These are phyloP conservation scores for Suhomyces coccinellae DNA, from an alignment of 1,139 yeast species.

Conservation along the genomic window DNA sequence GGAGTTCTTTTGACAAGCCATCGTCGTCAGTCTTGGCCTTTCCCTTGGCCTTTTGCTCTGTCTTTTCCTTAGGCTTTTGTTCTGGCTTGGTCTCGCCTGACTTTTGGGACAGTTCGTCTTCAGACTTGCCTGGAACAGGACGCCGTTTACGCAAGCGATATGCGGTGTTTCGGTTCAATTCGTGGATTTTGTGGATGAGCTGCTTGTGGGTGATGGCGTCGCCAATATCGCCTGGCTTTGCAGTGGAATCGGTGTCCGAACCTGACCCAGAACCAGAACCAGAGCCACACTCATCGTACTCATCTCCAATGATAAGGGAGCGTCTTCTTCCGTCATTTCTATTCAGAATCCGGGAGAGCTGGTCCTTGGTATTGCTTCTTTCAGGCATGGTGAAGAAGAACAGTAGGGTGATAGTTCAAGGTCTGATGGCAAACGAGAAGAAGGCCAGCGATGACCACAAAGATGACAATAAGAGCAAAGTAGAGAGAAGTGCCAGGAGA, in stretches of 20 bases:
- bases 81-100: not conserved
- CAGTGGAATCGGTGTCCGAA: not conserved
- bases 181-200: slow-evolving; percentile 4
- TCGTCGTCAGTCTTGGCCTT: not conserved
- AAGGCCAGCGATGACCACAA: too few relatives aligned
- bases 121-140: too few relatives aligned
- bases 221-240: not conserved
- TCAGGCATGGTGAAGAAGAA: slow-evolving; percentile 2
- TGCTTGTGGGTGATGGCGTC: slow-evolving; percentile 2
- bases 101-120: too few relatives aligned
- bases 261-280: slow-evolving; percentile 1
- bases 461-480: too few relatives aligned
- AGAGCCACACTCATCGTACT: slow-evolving; percentile 16
- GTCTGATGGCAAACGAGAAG: too few relatives aligned
- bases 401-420: too few relatives aligned
- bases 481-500: too few relatives aligned
- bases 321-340: slow-evolving; percentile 25
- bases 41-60: not conserved
- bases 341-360: slow-evolving; percentile 22
- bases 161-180: slow-evolving; percentile 5
- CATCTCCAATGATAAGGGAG: slow-evolving; percentile 25
- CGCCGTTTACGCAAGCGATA: slow-evolving; percentile 9
- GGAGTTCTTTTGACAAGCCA: not conserved
- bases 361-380: slow-evolving; percentile 20
- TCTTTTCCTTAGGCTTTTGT: not conserved